A percentile compares a stretch with the other conserved stretches of the same genome.
These are phyloP conservation scores for Phytopythium cucurbitacearum DNA, from an alignment of 352 stramenopile species.

Conservation along the genomic window DNA sequence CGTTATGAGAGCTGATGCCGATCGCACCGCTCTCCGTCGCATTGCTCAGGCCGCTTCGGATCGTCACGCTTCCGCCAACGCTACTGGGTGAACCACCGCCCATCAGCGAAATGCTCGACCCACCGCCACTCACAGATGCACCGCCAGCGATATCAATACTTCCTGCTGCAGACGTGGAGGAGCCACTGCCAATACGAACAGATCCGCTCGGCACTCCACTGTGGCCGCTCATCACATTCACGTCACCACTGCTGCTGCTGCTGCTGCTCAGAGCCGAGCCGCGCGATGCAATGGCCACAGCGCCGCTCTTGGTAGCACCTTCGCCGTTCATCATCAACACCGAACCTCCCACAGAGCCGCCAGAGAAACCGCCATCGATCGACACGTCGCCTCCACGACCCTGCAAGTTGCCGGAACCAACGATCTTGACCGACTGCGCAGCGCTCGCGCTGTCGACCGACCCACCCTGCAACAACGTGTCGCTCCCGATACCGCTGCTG, in stretches of 20 bases:
- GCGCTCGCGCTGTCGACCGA: not conserved
- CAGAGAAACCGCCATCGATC: not conserved
- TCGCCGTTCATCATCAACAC: conserved; percentile 15
- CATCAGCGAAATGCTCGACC: too few species aligned
- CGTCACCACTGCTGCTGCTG: conserved; percentile 5
- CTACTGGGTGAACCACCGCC: too few species aligned
- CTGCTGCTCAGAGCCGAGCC: too few species aligned
- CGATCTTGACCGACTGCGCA: conserved; percentile 6
- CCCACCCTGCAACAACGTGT: conserved; percentile 4
- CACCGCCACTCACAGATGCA: too few species aligned
- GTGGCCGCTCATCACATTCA: conserved; percentile 15
- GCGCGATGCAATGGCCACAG: conserved; percentile 9
- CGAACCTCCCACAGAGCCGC: conserved; percentile 9
- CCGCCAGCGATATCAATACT: too few species aligned
- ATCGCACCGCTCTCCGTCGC: conserved; percentile 1
- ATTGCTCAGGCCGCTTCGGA: too few species aligned
- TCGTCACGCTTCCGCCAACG: too few species aligned
- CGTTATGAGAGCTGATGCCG: not conserved
- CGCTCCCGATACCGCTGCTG: conserved; percentile 3
- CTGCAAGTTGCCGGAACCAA: not conserved
- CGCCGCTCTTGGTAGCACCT: conserved; percentile 10
- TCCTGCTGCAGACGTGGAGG: too few species aligned
- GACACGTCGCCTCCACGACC: not conserved
- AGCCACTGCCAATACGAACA: conserved; percentile 1
- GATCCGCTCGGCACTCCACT: conserved; percentile 15